Conservation (phyloP, 495 filamentous ascomycete genomes). For the Aspergillus homomorphus region DNA sequence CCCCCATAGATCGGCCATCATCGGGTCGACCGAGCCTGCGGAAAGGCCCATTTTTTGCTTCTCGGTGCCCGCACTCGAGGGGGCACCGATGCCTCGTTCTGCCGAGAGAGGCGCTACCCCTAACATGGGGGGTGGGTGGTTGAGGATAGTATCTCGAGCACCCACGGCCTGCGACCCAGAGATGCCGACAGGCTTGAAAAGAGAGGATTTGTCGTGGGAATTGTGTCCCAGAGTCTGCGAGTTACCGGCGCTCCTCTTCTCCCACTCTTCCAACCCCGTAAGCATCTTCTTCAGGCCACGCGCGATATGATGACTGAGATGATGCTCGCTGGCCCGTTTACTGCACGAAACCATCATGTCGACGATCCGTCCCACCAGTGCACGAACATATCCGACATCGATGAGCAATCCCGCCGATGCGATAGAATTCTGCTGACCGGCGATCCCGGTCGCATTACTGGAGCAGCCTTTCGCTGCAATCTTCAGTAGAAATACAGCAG, state of each 20-base stretch:
- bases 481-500: conserved; percentile 53
- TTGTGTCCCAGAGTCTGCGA: conserved; percentile 21
- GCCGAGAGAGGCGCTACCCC: conserved; percentile 46
- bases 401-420: conserved; percentile 42
- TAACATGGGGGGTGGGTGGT: conserved; percentile 39
- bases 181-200: conserved; percentile 42
- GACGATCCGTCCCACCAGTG: conserved; percentile 43
- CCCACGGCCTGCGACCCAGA: conserved; percentile 41
- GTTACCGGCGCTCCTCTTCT: conserved; percentile 33
- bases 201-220: conserved; percentile 27
- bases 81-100: conserved; percentile 40
- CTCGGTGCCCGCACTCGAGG: conserved; percentile 14
- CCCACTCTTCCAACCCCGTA: conserved; percentile 47
- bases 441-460: conserved; percentile 23
- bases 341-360: conserved; percentile 49
- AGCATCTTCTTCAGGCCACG: conserved; percentile 52
- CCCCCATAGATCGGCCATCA: conserved; percentile 49
- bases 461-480: conserved; percentile 47
- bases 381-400: conserved; percentile 42
- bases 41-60: conserved; percentile 39
- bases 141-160: conserved; percentile 41
- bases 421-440: conserved; percentile 41
- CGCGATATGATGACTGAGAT: conserved; percentile 53
- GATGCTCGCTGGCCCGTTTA: conserved; percentile 48
- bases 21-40: conserved; percentile 45